phyloP scores from a whole-genome alignment of 257 asterid genomes.

The Lithospermum erythrorhizon region DNA sequence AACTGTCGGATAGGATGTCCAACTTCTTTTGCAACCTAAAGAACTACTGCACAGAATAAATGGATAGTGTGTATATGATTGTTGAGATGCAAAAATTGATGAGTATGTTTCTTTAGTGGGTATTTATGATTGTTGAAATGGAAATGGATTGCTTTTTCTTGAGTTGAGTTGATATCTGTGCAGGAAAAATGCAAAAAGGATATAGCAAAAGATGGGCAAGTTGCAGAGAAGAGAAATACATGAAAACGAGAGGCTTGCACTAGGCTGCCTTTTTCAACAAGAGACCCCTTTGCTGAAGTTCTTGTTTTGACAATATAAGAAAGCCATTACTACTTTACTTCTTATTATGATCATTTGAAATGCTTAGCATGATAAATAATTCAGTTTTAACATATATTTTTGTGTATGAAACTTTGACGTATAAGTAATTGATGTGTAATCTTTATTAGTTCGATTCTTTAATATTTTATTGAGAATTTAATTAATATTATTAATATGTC shows the following conservation, averaged over 20 bases:
- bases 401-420: too few species aligned
- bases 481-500: too few species aligned
- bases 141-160: too few species aligned
- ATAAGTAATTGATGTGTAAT: too few species aligned
- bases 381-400: too few species aligned
- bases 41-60: too few species aligned
- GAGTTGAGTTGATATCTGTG: not conserved
- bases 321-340: not conserved
- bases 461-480: too few species aligned
- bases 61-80: not conserved
- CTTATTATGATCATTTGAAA: not conserved
- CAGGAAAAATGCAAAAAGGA: not conserved
- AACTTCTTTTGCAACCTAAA: too few species aligned
- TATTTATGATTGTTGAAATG: conserved; percentile 1
- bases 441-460: too few species aligned
- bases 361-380: too few species aligned
- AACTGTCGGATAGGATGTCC: too few species aligned
- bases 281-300: not conserved
- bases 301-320: not conserved
- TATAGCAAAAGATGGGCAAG: not conserved
- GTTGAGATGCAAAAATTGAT: not conserved
- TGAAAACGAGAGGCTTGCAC: not conserved
- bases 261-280: not conserved
- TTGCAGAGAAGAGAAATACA: not conserved
- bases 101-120: conserved; percentile 3